Evolutionary conservation across 2,329 filamentous ascomycete genomes (phyloP).

Genomic region (Venturia carpophila): DNA sequence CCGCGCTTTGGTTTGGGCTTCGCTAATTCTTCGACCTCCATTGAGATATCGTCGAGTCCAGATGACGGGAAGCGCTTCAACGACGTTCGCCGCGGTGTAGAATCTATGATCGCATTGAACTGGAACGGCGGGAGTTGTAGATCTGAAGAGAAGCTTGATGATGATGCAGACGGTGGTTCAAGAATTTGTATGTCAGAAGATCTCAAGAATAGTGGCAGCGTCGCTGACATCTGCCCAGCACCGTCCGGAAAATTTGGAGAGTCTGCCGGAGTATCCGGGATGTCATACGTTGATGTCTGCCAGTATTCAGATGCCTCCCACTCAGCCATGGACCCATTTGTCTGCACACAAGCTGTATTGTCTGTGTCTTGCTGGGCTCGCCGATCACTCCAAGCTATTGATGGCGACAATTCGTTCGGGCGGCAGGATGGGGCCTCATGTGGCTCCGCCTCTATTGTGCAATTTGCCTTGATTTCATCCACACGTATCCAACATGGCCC

Average conservation of each 20-base stretch:
- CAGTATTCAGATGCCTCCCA: background rate
- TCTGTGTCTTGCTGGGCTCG: background rate
- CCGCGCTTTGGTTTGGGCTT: constrained; percentile 15
- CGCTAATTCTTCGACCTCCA: background rate
- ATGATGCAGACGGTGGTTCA: background rate
- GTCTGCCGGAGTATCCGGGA: background rate
- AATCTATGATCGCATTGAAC: background rate
- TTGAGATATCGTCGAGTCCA: background rate
- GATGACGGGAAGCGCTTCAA: background rate
- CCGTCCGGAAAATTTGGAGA: background rate
- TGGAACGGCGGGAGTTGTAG: background rate
- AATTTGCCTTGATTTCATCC: background rate
- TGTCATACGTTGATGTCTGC: background rate
- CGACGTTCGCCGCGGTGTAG: background rate
- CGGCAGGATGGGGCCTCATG: background rate
- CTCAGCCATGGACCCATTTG: background rate
- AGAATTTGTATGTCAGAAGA: background rate
- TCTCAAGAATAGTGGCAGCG: background rate
- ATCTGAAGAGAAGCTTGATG: background rate
- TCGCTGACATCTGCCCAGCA: background rate
- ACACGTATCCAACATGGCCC: background rate
- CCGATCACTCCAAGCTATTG: background rate
- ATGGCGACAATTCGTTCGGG: background rate
- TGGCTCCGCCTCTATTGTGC: background rate
- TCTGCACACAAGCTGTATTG: background rate